Base-by-base conservation (phyloP, 805 yeast species). In the Gaillardinia entomophila region DNA sequence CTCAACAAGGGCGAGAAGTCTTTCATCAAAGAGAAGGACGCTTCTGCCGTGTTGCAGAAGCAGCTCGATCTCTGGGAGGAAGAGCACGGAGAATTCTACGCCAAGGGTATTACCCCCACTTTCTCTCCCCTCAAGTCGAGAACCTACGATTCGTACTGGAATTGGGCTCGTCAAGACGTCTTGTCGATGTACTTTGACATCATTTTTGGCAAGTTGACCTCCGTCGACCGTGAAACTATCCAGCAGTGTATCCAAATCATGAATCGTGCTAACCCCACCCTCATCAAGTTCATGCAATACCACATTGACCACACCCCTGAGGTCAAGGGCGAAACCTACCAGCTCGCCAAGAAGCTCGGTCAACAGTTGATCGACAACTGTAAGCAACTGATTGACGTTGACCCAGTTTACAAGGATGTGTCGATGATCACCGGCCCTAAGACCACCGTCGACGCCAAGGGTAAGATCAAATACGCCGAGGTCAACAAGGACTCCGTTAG, bases 111-210 rank as follows among this genome's bases (percentile, higher is more conserved):
- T 50, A 71, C 79, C 45, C 96, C 97, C 26, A 78, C 82, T 4
- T 92, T 92, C 68, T 84, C 96, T 20, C 73, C 90, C 41, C 75
- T 84, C 66, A 92, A 92, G 71, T 95, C 97, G 18, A 84, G 98
- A 70, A 79, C 82, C 34, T 92, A 90, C 62, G 97, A 92, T 65
- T 88, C 97, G 15, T 88, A 89, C 65, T 92, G 98, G 98, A 94
- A 94, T 65, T 92, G 98, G 98, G 97, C 97, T 30, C 85, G 97
- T 64, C 98, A 92, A 71, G 96, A 92, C 59, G 84, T 92, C 40
- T 69, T 92, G 48, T 77, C 88, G 31, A 82, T 92, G 86, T 92
- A 85, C 68, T 92, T 77, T 57, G 97, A 92, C 63, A 88, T 92
- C 51, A 88, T 92, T 48, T 94, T 92, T 61, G 98, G 98, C 60